Conservation (phyloP, 1,139 yeast genomes). For the Yamadazyma mexicana region DNA sequence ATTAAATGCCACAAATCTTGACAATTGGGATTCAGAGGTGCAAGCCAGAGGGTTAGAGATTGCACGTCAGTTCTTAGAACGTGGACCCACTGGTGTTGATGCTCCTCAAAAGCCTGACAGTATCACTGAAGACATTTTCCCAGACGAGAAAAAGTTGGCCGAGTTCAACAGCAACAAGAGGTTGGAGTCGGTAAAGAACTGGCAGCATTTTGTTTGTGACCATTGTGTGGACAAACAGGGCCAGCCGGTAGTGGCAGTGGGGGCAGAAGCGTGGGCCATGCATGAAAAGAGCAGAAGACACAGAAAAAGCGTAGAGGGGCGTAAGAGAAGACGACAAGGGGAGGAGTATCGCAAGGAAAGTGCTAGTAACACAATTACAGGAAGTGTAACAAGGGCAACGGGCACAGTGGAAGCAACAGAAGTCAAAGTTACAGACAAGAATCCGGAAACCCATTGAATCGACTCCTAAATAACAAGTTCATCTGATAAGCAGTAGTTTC, state of each 20-base stretch:
- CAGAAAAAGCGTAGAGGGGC: constrained; percentile 11
- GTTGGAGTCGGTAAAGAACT: constrained; percentile 43
- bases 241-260: constrained; percentile 64
- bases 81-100: constrained; percentile 24
- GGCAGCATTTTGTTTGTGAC: constrained; percentile 73
- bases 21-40: constrained; percentile 60
- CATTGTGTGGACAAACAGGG: constrained; percentile 62
- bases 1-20: constrained; percentile 74
- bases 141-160: constrained; percentile 19
- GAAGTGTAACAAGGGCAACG: too few relatives aligned
- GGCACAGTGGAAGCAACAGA: too few relatives aligned
- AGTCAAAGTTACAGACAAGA: too few relatives aligned
- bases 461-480: too few relatives aligned
- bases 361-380: too few relatives aligned
- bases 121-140: constrained; percentile 32
- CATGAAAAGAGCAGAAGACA: constrained; percentile 74
- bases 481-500: too few relatives aligned
- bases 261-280: constrained; percentile 66
- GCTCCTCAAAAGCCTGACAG: constrained; percentile 45
- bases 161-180: constrained; percentile 36
- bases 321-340: constrained; percentile 1
- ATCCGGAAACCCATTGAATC: too few relatives aligned
- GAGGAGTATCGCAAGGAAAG: constrained; percentile 3
- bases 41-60: constrained; percentile 54
- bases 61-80: constrained; percentile 34